Conservation (phyloP, 73 alveolate species). For the Tetrahymena borealis region DNA sequence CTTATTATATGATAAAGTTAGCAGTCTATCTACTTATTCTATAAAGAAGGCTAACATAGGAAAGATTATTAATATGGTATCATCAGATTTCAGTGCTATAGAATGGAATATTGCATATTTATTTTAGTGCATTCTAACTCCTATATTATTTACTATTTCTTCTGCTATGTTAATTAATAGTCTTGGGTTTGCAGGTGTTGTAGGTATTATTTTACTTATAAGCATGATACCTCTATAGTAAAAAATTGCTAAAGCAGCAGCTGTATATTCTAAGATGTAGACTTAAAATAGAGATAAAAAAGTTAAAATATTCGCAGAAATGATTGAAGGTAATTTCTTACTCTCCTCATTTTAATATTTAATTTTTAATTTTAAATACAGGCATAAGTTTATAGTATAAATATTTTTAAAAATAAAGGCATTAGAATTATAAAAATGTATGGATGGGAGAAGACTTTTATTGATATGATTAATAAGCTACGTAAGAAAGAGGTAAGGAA, state of each 20-base stretch:
- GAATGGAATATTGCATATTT: background rate
- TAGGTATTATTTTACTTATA: background rate
- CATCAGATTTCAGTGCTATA: background rate
- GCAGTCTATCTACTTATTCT: background rate
- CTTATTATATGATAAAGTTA: background rate
- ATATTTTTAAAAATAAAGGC: constrained; percentile 25
- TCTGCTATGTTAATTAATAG: background rate
- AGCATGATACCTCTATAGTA: background rate
- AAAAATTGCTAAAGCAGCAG: background rate
- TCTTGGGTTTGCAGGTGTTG: background rate
- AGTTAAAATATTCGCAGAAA: background rate
- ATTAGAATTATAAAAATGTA: constrained; percentile 40
- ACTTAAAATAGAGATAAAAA: background rate
- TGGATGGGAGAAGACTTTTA: constrained; percentile 46
- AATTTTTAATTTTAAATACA: no score
- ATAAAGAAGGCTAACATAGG: background rate
- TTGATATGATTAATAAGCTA: background rate
- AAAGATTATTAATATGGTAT: background rate
- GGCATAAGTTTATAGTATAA: no score
- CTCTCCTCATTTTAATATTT: no score
- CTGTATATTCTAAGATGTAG: background rate
- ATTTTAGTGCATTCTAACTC: background rate
- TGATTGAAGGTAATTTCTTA: background rate
- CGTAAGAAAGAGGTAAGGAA: constrained; percentile 21
- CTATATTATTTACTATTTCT: background rate